phyloP scores from a whole-genome alignment of 331 rosid species.

The Erythrophleum ivorense region DNA sequence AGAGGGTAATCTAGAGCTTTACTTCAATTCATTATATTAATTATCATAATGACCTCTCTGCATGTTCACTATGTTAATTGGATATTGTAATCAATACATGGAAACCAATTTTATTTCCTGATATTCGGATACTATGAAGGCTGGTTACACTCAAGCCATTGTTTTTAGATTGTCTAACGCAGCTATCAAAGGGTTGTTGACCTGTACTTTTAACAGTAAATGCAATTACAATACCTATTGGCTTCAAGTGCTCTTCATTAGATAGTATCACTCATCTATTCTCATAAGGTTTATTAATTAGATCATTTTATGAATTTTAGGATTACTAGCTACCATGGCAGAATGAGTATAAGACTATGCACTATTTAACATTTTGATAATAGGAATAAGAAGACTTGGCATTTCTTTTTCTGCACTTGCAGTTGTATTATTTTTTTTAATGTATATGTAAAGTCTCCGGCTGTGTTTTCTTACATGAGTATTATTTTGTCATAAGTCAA shows the following conservation, averaged over 20 bases:
- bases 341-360: neutral
- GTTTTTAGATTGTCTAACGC: neutral
- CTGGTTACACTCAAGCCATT: neutral
- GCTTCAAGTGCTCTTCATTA: neutral
- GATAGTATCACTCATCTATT: neutral
- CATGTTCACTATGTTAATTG: neutral
- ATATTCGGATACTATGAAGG: neutral
- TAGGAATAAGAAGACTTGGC: neutral
- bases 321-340: neutral
- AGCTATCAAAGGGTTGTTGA: neutral
- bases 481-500: neutral
- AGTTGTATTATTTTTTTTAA: too few relatives aligned
- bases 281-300: too few relatives aligned
- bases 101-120: neutral
- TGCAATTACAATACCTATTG: neutral
- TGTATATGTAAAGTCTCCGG: neutral
- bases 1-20: slow-evolving; percentile 45
- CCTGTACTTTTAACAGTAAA: neutral
- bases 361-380: neutral
- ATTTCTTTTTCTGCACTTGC: too few relatives aligned
- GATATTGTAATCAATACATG: neutral
- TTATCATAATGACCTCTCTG: neutral
- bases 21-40: slow-evolving; percentile 35
- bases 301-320: slow-evolving; percentile 15
- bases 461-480: neutral